Evolutionary conservation across 176 grass and related monocot genomes (phyloP), one percentile per base, ranked within the genome.

Genomic region (Bromus sterilis): DNA sequence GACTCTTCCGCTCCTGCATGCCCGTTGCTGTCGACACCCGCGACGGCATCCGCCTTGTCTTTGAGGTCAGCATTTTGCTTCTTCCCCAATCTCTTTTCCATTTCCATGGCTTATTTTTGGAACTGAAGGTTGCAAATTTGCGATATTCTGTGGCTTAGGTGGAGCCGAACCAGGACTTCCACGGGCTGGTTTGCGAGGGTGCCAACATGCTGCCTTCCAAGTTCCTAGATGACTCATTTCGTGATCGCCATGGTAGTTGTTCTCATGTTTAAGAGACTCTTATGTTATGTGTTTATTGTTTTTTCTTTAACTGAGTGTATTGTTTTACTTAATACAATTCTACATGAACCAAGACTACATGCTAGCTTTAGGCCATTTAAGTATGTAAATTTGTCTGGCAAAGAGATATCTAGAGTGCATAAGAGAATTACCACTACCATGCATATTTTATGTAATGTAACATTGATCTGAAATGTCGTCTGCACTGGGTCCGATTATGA

Each of bases 81-180:
- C 15, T 31, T 48, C 8, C 13, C 51, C 44, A 11, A 18, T 63
- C 49, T 24, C 41, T 5, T 35, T 71, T 55, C 36, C 61, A 9
- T 35, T 71, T 55, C 36, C 61, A 9, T 39, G 40, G 20, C 31
- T 34, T 81, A 9, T 6, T 63, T 43, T 42, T 82, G 78, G 32
- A 79, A 81, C 11, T 86, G 51, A 67, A 57, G 76, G 42, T 21
- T 29, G n/a, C 64, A 7, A 15, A 28, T 49, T 66, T 34, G 23
- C 20, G 37, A 31, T 61, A 5, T 80, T 40, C 16, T 80, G 21
- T 85, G 61, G 76, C 91, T 64, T 75, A 99, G 96, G 96, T 99
- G 76, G 93, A 99, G 84, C 96, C 96, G 16, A 99, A 99, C 75
- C 96, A 99, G 85, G 93, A 99, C 21, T 91, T 95, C 80, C 86